Evolutionary conservation across 257 asterid genomes (phyloP).

Genomic region (Solanum boliviense): DNA sequence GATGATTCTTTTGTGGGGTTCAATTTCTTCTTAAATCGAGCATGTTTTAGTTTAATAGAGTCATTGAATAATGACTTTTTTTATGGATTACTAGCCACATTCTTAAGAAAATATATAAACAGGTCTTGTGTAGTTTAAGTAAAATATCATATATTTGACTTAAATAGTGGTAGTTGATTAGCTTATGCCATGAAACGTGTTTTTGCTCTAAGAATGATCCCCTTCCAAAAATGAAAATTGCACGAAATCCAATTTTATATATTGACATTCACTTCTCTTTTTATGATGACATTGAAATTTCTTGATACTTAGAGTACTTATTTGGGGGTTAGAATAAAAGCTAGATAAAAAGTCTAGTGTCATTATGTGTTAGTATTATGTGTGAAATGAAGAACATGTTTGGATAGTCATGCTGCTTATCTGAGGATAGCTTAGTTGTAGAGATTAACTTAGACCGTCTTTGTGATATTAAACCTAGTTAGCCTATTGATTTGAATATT

Average conservation of each 20-base stretch:
- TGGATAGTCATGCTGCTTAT: not conserved
- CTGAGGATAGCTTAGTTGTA: not conserved
- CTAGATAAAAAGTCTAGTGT: not conserved
- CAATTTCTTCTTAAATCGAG: not conserved
- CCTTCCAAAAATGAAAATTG: not conserved
- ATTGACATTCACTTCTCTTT: no score
- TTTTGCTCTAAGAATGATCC: not conserved
- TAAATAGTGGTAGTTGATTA: not conserved
- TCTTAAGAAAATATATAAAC: not conserved
- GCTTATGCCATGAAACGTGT: not conserved
- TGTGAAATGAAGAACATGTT: not conserved
- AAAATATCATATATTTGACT: not conserved
- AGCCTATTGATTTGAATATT: no score
- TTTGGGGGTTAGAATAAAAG: not conserved
- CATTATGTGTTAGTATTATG: not conserved
- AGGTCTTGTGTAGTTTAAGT: not conserved
- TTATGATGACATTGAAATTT: not conserved
- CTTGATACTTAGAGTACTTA: not conserved
- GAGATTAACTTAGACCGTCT: not conserved
- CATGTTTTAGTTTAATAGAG: not conserved
- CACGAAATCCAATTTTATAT: not conserved
- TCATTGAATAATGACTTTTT: not conserved
- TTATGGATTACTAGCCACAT: not conserved
- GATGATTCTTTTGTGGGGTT: not conserved
- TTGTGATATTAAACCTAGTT: not conserved